Conservation (phyloP, 2,329 filamentous ascomycete species). For the Zymoseptoria crescenta region DNA sequence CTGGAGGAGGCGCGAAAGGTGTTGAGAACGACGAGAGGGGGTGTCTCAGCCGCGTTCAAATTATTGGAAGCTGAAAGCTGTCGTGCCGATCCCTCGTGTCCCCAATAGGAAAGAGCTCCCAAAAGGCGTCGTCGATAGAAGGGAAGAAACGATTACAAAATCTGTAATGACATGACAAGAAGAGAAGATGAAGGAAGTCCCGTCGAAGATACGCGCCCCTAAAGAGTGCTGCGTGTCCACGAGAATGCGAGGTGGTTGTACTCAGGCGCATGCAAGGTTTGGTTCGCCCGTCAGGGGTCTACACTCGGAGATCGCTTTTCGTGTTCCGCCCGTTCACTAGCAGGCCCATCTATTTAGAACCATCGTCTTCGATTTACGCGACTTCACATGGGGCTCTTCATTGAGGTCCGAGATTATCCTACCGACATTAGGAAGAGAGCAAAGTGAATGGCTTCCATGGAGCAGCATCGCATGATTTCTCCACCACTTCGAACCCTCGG, state of each 20-base stretch:
- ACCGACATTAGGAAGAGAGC: no score
- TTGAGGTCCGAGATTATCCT: background rate
- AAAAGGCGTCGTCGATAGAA: background rate
- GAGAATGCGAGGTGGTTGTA: background rate
- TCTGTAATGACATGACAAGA: background rate
- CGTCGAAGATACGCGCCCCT: background rate
- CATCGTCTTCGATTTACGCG: background rate
- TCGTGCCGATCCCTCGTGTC: background rate
- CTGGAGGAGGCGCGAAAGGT: background rate
- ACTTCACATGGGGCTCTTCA: background rate
- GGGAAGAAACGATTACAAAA: background rate
- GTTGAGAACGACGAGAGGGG: background rate
- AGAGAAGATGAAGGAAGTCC: background rate
- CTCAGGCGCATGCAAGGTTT: background rate
- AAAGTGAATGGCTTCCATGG: background rate
- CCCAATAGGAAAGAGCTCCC: background rate
- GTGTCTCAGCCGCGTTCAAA: slow-evolving; percentile 1
- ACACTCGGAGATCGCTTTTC: background rate
- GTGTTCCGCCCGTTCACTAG: background rate
- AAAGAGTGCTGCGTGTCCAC: background rate
- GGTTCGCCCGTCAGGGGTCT: background rate
- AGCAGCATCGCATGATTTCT: background rate
- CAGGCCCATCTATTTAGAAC: background rate
- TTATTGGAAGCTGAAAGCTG: background rate
- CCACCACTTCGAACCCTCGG: background rate